These are phyloP conservation scores for Takakia lepidozioides DNA, from an alignment of 225 moss, liverwort and hornwort species.

Conservation along the genomic window DNA sequence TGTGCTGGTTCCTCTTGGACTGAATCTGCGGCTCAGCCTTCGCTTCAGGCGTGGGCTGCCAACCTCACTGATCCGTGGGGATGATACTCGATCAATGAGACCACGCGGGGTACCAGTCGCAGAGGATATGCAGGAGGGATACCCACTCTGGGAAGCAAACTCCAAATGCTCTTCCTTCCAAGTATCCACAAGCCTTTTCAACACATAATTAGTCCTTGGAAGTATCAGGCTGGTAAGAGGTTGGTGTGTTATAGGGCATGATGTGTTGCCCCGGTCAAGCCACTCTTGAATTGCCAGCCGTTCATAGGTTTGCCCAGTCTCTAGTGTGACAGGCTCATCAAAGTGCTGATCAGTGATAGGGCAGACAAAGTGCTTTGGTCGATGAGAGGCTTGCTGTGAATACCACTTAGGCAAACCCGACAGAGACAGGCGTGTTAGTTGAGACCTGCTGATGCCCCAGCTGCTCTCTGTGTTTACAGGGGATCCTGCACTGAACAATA, in stretches of 20 bases:
- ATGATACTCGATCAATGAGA: neutral
- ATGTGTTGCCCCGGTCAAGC: conserved; percentile 26
- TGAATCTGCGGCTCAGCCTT: conserved; percentile 3
- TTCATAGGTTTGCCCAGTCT: conserved; percentile 49
- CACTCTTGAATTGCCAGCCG: conserved; percentile 39
- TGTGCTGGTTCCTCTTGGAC: neutral
- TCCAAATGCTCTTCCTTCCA: conserved; percentile 48
- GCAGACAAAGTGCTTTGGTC: conserved; percentile 40
- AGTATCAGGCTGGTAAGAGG: conserved; percentile 9
- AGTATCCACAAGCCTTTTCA: conserved; percentile 41
- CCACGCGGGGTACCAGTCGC: neutral
- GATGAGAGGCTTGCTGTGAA: neutral
- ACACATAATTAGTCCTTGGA: conserved; percentile 34
- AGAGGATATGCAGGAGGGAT: neutral
- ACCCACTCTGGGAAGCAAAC: conserved; percentile 12
- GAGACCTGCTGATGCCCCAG: neutral
- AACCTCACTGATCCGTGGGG: neutral
- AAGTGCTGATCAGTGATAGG: conserved; percentile 38
- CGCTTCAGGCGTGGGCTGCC: neutral
- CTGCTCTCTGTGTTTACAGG: neutral
- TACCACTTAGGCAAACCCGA: neutral
- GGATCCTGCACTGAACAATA: neutral
- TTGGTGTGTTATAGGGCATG: conserved; percentile 43
- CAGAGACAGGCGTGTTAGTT: neutral
- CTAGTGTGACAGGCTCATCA: conserved; percentile 38